These are phyloP conservation scores for Chaetomium sp. DNA, from an alignment of 2,329 filamentous ascomycete genomes.

Conservation along the genomic window DNA sequence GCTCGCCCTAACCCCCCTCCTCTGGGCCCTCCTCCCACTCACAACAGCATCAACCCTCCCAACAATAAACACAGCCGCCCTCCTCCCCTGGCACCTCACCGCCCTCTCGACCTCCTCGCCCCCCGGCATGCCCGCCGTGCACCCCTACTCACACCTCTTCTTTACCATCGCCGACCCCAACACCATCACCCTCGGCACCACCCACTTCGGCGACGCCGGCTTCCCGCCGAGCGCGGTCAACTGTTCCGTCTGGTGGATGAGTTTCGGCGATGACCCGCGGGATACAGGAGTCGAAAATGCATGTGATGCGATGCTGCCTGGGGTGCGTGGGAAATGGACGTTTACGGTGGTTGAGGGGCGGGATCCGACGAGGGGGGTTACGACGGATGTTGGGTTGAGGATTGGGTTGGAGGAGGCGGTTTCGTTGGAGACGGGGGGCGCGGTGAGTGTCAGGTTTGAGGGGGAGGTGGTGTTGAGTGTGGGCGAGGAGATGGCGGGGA, in stretches of 20 bases:
- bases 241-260: slow-evolving; percentile 25
- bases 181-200: slow-evolving; percentile 18
- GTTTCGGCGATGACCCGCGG: slow-evolving; percentile 17
- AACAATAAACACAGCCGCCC: not conserved
- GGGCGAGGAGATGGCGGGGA: not conserved
- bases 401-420: slow-evolving; percentile 22
- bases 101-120: slow-evolving; percentile 22
- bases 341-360: slow-evolving; percentile 20
- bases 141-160: slow-evolving; percentile 17
- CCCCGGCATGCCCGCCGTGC: slow-evolving; percentile 23
- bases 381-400: slow-evolving; percentile 21
- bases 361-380: slow-evolving; percentile 9
- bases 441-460: slow-evolving; percentile 15
- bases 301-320: not conserved
- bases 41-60: not conserved
- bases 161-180: slow-evolving; percentile 26
- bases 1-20: not conserved
- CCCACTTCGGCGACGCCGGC: slow-evolving; percentile 9
- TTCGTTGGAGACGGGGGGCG: slow-evolving; percentile 6
- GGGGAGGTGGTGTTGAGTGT: slow-evolving; percentile 24
- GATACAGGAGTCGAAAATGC: not conserved
- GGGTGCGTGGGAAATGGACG: slow-evolving; percentile 22
- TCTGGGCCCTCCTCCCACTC: not conserved
- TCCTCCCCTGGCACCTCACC: slow-evolving; percentile 24
- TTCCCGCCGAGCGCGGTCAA: slow-evolving; percentile 21